These are phyloP conservation scores for Globisporangium polare DNA, from an alignment of 352 stramenopile species.

Conservation along the genomic window DNA sequence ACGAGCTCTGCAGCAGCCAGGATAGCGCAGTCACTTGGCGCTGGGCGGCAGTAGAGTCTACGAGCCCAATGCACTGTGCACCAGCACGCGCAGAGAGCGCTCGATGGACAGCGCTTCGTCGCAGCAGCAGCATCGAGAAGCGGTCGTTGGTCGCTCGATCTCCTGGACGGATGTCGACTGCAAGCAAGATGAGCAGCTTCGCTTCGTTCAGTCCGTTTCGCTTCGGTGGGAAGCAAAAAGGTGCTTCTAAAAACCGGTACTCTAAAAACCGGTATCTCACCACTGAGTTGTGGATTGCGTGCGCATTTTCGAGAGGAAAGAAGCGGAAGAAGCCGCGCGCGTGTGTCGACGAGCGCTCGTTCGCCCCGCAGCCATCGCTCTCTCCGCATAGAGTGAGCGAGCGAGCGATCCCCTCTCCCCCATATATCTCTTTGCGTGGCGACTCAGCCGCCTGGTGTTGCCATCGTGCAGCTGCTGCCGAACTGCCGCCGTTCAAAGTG, in stretches of 20 bases:
- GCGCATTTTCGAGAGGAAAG: not conserved
- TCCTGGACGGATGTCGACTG: not conserved
- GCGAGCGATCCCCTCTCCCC: not conserved
- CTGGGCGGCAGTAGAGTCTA: not conserved
- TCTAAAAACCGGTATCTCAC: not conserved
- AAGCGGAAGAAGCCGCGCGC: constrained; percentile 6
- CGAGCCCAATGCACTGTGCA: not conserved
- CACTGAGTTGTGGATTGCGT: constrained; percentile 3
- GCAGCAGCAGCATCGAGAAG: constrained; percentile 1
- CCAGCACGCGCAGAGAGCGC: not conserved
- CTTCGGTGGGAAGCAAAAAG: not conserved
- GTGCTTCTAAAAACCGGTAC: no score
- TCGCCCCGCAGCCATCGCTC: not conserved
- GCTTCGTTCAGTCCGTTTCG: not conserved
- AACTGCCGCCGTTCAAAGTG: not conserved
- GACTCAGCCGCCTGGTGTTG: not conserved
- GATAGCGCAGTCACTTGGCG: not conserved
- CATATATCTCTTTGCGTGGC: not conserved
- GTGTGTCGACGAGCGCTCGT: constrained; percentile 6
- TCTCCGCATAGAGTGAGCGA: not conserved
- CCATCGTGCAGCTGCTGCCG: not conserved
- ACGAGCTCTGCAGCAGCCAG: not conserved
- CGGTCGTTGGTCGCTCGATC: not conserved
- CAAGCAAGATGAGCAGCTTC: not conserved
- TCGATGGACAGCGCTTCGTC: constrained; percentile 3